phyloP scores from a whole-genome alignment of 2,329 filamentous ascomycete genomes.

The Colletotrichum scovillei region DNA sequence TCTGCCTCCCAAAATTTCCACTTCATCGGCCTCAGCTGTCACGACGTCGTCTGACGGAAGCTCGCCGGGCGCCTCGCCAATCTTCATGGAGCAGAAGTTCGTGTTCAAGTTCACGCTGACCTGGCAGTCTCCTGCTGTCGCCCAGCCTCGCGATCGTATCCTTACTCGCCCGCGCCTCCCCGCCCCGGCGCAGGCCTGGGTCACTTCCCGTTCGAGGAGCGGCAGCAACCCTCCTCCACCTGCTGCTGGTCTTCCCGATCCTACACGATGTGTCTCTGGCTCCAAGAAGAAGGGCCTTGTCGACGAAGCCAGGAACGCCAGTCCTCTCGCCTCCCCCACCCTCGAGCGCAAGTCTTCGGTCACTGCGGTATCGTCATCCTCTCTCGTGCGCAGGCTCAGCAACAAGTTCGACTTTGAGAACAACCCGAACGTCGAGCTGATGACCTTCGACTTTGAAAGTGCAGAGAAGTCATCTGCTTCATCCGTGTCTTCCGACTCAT shows the following conservation, averaged over 20 bases:
- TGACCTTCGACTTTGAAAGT: slow-evolving; percentile 27
- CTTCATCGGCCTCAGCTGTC: slow-evolving; percentile 40
- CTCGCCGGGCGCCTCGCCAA: slow-evolving; percentile 65
- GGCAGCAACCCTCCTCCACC: slow-evolving; percentile 51
- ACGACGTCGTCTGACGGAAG: slow-evolving; percentile 60
- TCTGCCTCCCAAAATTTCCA: slow-evolving; percentile 51
- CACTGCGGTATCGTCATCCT: slow-evolving; percentile 30
- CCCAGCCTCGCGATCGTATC: slow-evolving; percentile 69
- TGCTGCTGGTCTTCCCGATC: slow-evolving; percentile 52
- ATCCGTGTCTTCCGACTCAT: slow-evolving; percentile 23
- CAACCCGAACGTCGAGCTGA: slow-evolving; percentile 23
- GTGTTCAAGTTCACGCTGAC: slow-evolving; percentile 82
- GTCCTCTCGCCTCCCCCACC: slow-evolving; percentile 47
- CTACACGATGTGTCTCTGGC: slow-evolving; percentile 61
- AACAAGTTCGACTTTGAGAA: slow-evolving; percentile 34
- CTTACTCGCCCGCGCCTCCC: slow-evolving; percentile 77
- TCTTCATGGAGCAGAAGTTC: slow-evolving; percentile 67
- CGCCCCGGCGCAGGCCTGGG: slow-evolving; percentile 73
- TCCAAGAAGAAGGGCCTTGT: slow-evolving; percentile 58
- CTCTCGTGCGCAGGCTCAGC: slow-evolving; percentile 30
- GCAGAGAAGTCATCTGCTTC: slow-evolving; percentile 29
- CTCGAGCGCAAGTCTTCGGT: slow-evolving; percentile 38
- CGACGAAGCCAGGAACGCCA: slow-evolving; percentile 63
- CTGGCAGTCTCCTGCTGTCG: slow-evolving; percentile 65
- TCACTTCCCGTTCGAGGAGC: slow-evolving; percentile 56